A percentile compares a stretch with the other conserved stretches of the same genome.
Evolutionary conservation across 192 early-diverging fungal species (phyloP).

Genomic region (Backusella sp.): DNA sequence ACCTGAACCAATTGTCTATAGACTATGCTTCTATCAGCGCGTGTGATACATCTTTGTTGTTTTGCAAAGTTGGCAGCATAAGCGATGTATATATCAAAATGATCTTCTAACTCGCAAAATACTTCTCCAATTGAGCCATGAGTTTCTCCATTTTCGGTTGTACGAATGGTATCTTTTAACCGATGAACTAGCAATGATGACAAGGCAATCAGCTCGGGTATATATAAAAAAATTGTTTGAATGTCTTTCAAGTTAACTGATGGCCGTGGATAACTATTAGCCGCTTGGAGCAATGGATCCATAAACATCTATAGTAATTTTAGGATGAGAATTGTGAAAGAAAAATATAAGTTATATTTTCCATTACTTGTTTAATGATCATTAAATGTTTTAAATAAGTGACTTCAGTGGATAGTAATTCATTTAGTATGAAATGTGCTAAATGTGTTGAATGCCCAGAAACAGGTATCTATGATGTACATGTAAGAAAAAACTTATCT

Average conservation of each 20-base stretch:
- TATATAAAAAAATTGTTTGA: constrained; percentile 35
- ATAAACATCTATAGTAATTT: constrained; percentile 36
- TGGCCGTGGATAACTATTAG: constrained; percentile 24
- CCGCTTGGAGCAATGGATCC: constrained; percentile 37
- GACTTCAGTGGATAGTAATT: constrained; percentile 49
- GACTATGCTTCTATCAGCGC: constrained; percentile 26
- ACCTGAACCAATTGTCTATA: constrained; percentile 39
- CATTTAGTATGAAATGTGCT: constrained; percentile 42
- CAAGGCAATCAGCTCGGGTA: constrained; percentile 35
- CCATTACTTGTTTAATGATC: constrained; percentile 45
- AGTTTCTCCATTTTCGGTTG: constrained; percentile 10
- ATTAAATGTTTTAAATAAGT: constrained; percentile 49
- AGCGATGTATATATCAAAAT: constrained; percentile 37
- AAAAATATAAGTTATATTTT: background rate
- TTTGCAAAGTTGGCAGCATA: constrained; percentile 39
- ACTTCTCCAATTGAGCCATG: constrained; percentile 28
- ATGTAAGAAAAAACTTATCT: background rate
- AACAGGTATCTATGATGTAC: background rate
- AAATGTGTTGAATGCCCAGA: constrained; percentile 24
- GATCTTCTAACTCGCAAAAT: constrained; percentile 29
- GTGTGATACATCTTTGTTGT: constrained; percentile 26
- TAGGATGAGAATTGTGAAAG: background rate
- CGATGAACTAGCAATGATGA: constrained; percentile 28
- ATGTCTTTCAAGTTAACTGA: constrained; percentile 36
- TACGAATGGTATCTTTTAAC: constrained; percentile 4